Base-by-base conservation (phyloP, 2,329 filamentous ascomycete species). In the Beauveria australis region DNA sequence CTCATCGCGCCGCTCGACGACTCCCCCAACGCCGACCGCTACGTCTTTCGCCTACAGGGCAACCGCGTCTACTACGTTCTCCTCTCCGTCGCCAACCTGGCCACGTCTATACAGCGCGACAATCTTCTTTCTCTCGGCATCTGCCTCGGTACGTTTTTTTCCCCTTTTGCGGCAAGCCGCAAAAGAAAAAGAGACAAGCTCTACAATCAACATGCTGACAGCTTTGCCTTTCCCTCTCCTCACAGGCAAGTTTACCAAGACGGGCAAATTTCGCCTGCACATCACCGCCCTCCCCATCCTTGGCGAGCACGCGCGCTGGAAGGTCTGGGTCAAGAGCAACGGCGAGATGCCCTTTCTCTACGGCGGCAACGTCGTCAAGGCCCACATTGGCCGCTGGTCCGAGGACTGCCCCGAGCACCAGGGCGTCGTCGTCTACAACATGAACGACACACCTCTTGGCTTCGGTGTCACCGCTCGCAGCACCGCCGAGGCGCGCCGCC, bases 311-410 rank as follows among this genome's bases (percentile, higher is more conserved):
- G 93, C 93, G 49, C 82, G 94, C 62, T 96, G 96, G 78, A 97
- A 97, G 84, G 87, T 97, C 67, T 97, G 92, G 92, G 88, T 99
- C 67, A 95, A 95, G 76, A 84, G 87, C 62, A 97, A 97, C 76
- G 94, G 94, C 66, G 92, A 95, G 70, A 96, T 97, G 92, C 93
- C 94, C 1, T 97, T 96, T 74, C 78, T 99, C 52, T 99, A 97
- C 75, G 94, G 94, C 58, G 90, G 91, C 61, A 92, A 97, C 74
- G 81, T 96, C 57, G 85, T 95, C 67, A 83, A 83, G 72, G 80
- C 80, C 9, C 80, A 83, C 69, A 84, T 94, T 19, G 91, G 91
- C 22, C 79, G 92, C 63, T 93, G 89, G 87, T 89, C 86, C 46
- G 92, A 96, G 70, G 93, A 97, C 78, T 92, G 89, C 68, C 92